Evolutionary conservation across 352 stramenopile genomes (phyloP).

Genomic region (Pythium biforme): DNA sequence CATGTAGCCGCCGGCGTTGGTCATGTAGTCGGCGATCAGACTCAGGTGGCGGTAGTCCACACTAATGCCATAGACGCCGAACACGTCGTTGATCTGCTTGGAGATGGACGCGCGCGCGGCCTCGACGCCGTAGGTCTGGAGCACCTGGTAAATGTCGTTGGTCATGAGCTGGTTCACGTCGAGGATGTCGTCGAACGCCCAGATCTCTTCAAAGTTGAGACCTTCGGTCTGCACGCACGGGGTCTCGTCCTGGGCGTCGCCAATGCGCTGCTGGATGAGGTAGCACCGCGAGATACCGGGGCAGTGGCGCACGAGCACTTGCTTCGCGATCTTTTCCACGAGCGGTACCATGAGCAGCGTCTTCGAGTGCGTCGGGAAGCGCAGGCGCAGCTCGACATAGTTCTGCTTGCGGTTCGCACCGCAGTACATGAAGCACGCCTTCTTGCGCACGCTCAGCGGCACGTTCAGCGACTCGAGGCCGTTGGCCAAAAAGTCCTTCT

Average conservation of each 20-base stretch:
- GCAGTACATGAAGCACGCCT: conserved; percentile 85
- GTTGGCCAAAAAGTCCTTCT: conserved; percentile 42
- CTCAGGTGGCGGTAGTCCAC: conserved; percentile 98
- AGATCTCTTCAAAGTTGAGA: conserved; percentile 98
- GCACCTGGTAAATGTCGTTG: conserved; percentile 98
- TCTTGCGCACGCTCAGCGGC: conserved; percentile 76
- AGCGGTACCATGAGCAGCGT: conserved; percentile 89
- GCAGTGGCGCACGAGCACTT: conserved; percentile 87
- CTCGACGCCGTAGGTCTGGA: conserved; percentile 98
- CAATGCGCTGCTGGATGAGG: conserved; percentile 86
- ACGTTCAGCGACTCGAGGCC: conserved; percentile 78
- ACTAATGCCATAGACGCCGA: conserved; percentile 99
- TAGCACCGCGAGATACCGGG: conserved; percentile 88
- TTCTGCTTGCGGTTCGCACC: conserved; percentile 77
- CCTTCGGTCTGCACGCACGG: conserved; percentile 93
- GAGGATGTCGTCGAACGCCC: conserved; percentile 89
- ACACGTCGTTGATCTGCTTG: conserved; percentile 98
- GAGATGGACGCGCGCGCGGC: conserved; percentile 97
- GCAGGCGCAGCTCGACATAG: conserved; percentile 82
- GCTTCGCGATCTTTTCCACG: conserved; percentile 81
- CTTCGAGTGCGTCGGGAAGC: conserved; percentile 88
- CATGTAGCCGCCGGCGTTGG: conserved; percentile 95
- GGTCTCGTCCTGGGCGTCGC: conserved; percentile 75
- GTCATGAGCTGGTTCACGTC: conserved; percentile 95
- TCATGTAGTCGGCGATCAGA: conserved; percentile 99